phyloP scores from a whole-genome alignment of 495 filamentous ascomycete species.

The Chlorociboria aeruginascens region DNA sequence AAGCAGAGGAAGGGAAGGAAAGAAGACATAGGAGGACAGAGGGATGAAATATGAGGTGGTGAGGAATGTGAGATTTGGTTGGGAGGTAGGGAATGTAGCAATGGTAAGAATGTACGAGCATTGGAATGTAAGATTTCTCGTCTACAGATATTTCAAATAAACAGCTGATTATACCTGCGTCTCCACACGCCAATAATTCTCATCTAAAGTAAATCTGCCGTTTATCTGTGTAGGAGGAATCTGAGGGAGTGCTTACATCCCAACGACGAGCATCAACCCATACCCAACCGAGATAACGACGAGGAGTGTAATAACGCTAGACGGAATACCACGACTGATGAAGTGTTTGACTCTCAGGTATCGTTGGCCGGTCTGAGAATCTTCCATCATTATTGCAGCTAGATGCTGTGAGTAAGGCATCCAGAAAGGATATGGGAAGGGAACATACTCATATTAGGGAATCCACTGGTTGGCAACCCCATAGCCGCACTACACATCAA shows the following conservation, averaged over 20 bases:
- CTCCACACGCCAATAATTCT: too few species aligned
- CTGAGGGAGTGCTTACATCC: conserved; percentile 37
- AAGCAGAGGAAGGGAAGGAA: too few species aligned
- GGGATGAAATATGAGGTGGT: too few species aligned
- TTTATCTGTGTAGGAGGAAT: too few species aligned
- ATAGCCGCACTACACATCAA: conserved; percentile 63
- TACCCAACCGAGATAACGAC: conserved; percentile 86
- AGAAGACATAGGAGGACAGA: too few species aligned
- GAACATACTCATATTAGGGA: conserved; percentile 96
- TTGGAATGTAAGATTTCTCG: too few species aligned
- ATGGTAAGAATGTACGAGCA: too few species aligned
- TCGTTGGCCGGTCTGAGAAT: conserved; percentile 75
- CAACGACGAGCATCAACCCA: conserved; percentile 69
- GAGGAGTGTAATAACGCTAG: conserved; percentile 64
- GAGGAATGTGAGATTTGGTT: too few species aligned
- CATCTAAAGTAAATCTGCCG: too few species aligned
- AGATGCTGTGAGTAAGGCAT: background rate
- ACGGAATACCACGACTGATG: conserved; percentile 77
- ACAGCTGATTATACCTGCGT: too few species aligned
- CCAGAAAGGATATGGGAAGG: background rate
- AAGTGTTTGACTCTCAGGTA: conserved; percentile 93
- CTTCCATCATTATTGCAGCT: conserved; percentile 99
- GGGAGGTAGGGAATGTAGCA: too few species aligned
- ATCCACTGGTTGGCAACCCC: conserved; percentile 89
- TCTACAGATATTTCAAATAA: too few species aligned